Base-by-base conservation (phyloP, 2,329 filamentous ascomycete species). In the Orbilia ellipsospora region DNA sequence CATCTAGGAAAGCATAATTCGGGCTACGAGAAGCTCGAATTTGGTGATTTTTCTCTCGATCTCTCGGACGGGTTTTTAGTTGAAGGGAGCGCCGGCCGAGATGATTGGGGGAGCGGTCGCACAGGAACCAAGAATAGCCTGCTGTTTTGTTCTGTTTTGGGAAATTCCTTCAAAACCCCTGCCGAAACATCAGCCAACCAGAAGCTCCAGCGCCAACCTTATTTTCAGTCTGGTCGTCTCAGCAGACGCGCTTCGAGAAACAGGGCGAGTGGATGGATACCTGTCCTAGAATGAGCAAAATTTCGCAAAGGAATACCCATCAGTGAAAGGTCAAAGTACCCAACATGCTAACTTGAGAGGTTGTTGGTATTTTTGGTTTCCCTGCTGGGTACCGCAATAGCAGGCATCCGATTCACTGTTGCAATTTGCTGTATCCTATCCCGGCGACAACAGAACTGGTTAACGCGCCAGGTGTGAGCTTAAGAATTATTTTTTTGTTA, bases 61-160 rank as follows among this genome's bases (percentile, higher is more conserved):
- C 13, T 48, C 15, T 18, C 18, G 51, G 51, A n/a, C n/a, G 31
- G 6, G 31, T 57, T 44, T 57, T 10, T 44, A 16, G 3, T 28
- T 4, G n/a, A 8, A n/a, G 1, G 5, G 15, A 18, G 12, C 31
- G 5, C n/a, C 8, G 31, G 48, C n/a, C 51, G 10, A 31, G 48
- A 40, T 44, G 50, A 70, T 74, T 74, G 69, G 68, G n/a, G 26
- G 67, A 44, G 20, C 54, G 18, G 67, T 72, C 51, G 42, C 69
- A 74, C 69, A 62, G 57, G 40, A 54, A 55, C 69, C 69, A 74
- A 67, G 69, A 67, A 74, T 67, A 67, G 63, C 20, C 56, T 31
- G 51, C 31, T 48, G 48, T 50, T 42, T 51, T 28, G 28, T 60
- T 36, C 63, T 42, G 7, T 52, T 48, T 52, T 28, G 16, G 64